Base-by-base conservation (phyloP, 768 basidiomycete genomes). In the Suillus fuscotomentosus region DNA sequence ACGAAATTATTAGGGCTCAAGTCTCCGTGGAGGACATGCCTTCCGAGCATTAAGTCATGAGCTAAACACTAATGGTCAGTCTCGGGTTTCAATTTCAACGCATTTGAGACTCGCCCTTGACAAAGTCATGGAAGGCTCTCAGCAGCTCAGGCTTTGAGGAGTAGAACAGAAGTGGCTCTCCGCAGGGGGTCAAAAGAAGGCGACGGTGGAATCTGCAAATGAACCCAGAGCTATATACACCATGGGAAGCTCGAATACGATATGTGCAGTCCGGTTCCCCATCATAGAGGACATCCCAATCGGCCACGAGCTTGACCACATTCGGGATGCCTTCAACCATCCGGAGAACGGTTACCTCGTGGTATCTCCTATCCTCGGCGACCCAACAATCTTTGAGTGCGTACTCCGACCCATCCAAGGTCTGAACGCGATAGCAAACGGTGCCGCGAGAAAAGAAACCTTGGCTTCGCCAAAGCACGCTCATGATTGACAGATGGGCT, bases 371-470 rank as follows among this genome's bases (percentile, higher is more conserved):
- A 3, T 41, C 59, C 38, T 60, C 14, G 2, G 59, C 7, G 14
- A 41, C 22, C 59, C 59, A 60, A 43, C 43, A 60, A 41, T 60
- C 59, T 41, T 60, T 60, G 38, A 60, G 59, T 17, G 43, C 22
- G 10, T n/a, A 41, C 27, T 60, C 59, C 17, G 1, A 2, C 39
- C 24, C 38, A 43, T 5, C 11, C 14, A 5, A 36, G 34, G 55
- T 36, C 39, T 43, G 59, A 20, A 60, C 1, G 14, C 20, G n/a
- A 41, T 60, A 60, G 9, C 59, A 43, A 22, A 60, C 2, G 2
- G 41, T 60, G 7, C 59, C 59, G 5, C 5, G 41, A 39, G 39
- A 39, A 60, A 60, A 27, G 7, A 60, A 60, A 34, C 59, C 59
- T 27, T 60, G 34, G 55, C 55, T 57, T 41, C 11, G 5, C 55